A percentile compares a stretch with the other conserved stretches of the same genome.
Evolutionary conservation across 2,329 filamentous ascomycete species (phyloP).

Genomic region (Parastagonospora nodorum): DNA sequence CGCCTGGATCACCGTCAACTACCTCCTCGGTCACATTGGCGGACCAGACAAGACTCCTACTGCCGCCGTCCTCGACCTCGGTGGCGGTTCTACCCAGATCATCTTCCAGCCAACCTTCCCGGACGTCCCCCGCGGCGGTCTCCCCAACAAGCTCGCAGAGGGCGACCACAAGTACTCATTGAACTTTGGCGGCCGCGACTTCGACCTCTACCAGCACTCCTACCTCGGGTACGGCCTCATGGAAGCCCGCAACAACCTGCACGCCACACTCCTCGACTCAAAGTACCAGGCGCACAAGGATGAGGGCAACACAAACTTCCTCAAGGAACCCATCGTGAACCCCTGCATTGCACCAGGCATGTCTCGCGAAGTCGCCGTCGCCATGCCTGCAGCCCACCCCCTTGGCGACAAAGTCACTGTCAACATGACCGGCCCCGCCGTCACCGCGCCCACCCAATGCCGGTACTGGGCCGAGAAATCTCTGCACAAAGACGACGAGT

Average conservation of each 20-base stretch:
- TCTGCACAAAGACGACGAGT: constrained; percentile 82
- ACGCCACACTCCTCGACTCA: constrained; percentile 74
- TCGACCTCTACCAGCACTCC: constrained; percentile 95
- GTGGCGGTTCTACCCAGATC: constrained; percentile 96
- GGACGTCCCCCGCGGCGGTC: constrained; percentile 70
- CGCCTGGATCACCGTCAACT: constrained; percentile 99
- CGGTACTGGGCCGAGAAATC: constrained; percentile 89
- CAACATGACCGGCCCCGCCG: constrained; percentile 84
- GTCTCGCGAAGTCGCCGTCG: constrained; percentile 73
- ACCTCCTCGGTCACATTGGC: constrained; percentile 96
- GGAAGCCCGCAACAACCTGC: constrained; percentile 87
- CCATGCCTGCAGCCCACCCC: constrained; percentile 68
- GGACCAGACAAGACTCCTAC: constrained; percentile 87
- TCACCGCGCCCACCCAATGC: constrained; percentile 81
- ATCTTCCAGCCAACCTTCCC: constrained; percentile 97
- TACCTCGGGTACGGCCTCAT: constrained; percentile 97
- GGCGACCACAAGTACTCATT: constrained; percentile 97
- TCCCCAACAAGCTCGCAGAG: constrained; percentile 82
- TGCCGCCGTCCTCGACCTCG: constrained; percentile 93
- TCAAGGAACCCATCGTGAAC: constrained; percentile 73
- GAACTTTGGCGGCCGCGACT: constrained; percentile 85
- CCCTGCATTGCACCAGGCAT: constrained; percentile 86
- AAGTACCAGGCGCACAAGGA: constrained; percentile 66
- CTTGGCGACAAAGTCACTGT: constrained; percentile 70
- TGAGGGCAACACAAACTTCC: constrained; percentile 62